phyloP scores from a whole-genome alignment of 192 early-diverging fungal genomes.

The Physocladia obscura region DNA sequence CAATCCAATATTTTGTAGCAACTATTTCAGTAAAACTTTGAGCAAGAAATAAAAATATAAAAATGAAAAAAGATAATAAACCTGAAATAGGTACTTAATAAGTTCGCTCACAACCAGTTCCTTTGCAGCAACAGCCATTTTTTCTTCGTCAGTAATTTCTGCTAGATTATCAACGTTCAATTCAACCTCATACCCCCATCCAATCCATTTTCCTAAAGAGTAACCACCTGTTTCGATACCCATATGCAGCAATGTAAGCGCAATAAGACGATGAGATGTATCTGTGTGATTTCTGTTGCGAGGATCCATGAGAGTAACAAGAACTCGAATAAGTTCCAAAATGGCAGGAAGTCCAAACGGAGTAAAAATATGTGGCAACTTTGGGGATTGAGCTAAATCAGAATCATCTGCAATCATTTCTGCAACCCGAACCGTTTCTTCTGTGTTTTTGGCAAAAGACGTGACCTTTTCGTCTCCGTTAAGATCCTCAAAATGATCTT shows the following conservation, averaged over 20 bases:
- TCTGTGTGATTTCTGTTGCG: conserved; percentile 90
- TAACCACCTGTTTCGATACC: conserved; percentile 84
- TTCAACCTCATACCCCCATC: conserved; percentile 32
- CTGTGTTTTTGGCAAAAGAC: neutral
- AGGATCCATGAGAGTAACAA: conserved; percentile 88
- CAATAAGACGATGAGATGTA: conserved; percentile 83
- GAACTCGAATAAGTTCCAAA: conserved; percentile 84
- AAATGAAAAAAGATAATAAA: conserved; percentile 29
- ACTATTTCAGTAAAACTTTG: conserved; percentile 24
- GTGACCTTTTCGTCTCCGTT: too few species aligned
- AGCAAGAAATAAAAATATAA: conserved; percentile 28
- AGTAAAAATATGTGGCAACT: conserved; percentile 30
- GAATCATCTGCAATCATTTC: neutral
- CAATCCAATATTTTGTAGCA: conserved; percentile 57
- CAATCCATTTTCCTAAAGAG: conserved; percentile 66
- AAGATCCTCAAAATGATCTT: neutral
- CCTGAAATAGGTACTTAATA: conserved; percentile 81
- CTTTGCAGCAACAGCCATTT: conserved; percentile 36
- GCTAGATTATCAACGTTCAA: neutral
- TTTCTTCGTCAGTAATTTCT: conserved; percentile 34
- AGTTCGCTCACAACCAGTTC: conserved; percentile 79
- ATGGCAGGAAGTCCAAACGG: conserved; percentile 85
- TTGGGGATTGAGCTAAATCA: too few species aligned
- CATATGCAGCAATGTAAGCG: conserved; percentile 81
- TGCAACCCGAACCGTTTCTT: conserved; percentile 15